A percentile compares a stretch with the other conserved stretches of the same genome.
phyloP scores from a whole-genome alignment of 2,329 filamentous ascomycete genomes.

The Alternaria brassicae region DNA sequence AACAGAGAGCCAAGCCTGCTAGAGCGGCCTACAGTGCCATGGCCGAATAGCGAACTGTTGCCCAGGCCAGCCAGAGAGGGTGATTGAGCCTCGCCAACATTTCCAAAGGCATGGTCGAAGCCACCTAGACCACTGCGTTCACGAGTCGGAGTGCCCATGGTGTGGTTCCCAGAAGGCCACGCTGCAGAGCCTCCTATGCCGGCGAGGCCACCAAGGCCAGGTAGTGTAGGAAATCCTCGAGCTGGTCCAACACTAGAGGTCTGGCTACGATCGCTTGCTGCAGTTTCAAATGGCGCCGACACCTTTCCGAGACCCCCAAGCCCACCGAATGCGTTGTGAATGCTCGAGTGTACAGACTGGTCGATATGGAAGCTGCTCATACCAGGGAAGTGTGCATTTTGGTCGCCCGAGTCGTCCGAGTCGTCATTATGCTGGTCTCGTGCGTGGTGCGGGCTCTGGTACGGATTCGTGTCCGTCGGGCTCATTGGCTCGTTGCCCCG shows the following conservation, averaged over 20 bases:
- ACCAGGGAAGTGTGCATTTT: conserved; percentile 59
- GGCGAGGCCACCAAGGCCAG: conserved; percentile 65
- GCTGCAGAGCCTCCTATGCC: conserved; percentile 66
- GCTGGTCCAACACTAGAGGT: conserved; percentile 83
- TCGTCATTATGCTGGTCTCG: conserved; percentile 70
- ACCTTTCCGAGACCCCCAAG: conserved; percentile 59
- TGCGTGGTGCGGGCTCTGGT: conserved; percentile 85
- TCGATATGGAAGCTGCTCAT: conserved; percentile 62
- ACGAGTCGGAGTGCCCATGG: conserved; percentile 75
- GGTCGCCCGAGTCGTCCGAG: conserved; percentile 61
- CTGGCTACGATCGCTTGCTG: conserved; percentile 88
- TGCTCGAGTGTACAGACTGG: conserved; percentile 50
- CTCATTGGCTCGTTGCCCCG: conserved; percentile 75
- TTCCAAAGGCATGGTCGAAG: conserved; percentile 68
- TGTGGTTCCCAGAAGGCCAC: conserved; percentile 71
- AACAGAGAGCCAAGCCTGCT: conserved; percentile 90
- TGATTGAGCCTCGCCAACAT: conserved; percentile 79
- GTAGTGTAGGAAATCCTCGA: conserved; percentile 72
- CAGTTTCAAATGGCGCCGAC: conserved; percentile 56
- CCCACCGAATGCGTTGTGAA: conserved; percentile 62
- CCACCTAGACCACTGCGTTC: conserved; percentile 65
- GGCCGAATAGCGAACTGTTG: conserved; percentile 68
- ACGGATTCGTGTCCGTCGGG: conserved; percentile 95
- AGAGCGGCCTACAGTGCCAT: conserved; percentile 72
- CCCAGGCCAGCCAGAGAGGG: conserved; percentile 72